Evolutionary conservation across 371 early-diverging fungal species (phyloP).

Genomic region (Rhizopus delemar): DNA sequence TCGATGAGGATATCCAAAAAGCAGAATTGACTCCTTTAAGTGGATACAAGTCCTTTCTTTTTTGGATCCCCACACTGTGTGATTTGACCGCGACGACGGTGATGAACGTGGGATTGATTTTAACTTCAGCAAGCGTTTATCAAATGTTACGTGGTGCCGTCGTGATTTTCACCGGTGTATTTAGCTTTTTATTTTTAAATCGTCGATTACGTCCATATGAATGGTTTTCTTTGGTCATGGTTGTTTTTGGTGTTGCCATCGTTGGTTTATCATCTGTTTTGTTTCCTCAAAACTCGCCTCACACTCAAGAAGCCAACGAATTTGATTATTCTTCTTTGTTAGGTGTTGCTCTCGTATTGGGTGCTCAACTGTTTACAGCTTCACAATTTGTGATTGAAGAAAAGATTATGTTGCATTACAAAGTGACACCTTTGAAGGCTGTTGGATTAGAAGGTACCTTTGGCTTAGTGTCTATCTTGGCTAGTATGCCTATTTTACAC

Average conservation of each 20-base stretch:
- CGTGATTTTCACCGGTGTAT: constrained; percentile 89
- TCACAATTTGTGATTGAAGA: constrained; percentile 95
- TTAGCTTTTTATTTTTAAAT: constrained; percentile 83
- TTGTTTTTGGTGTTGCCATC: constrained; percentile 81
- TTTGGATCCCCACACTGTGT: constrained; percentile 91
- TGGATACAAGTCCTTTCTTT: constrained; percentile 64
- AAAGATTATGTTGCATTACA: constrained; percentile 79
- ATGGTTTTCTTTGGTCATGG: constrained; percentile 79
- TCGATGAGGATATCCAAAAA: constrained; percentile 27
- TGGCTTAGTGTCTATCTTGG: constrained; percentile 74
- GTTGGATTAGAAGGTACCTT: constrained; percentile 94
- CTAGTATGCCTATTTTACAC: constrained; percentile 79
- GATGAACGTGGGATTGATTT: constrained; percentile 94
- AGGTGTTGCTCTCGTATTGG: constrained; percentile 81
- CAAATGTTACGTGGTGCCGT: constrained; percentile 97
- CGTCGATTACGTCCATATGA: constrained; percentile 75
- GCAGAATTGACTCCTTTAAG: constrained; percentile 37
- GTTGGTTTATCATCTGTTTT: constrained; percentile 80
- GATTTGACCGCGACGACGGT: constrained; percentile 92
- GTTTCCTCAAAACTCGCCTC: constrained; percentile 44
- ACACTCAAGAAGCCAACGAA: constrained; percentile 5
- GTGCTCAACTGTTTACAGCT: constrained; percentile 92
- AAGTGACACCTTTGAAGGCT: constrained; percentile 81
- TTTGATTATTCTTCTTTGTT: constrained; percentile 47
- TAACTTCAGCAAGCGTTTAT: constrained; percentile 90